A percentile compares a stretch with the other conserved stretches of the same genome.
Conservation (phyloP, 805 yeast genomes). For the Spathaspora passalidarum region DNA sequence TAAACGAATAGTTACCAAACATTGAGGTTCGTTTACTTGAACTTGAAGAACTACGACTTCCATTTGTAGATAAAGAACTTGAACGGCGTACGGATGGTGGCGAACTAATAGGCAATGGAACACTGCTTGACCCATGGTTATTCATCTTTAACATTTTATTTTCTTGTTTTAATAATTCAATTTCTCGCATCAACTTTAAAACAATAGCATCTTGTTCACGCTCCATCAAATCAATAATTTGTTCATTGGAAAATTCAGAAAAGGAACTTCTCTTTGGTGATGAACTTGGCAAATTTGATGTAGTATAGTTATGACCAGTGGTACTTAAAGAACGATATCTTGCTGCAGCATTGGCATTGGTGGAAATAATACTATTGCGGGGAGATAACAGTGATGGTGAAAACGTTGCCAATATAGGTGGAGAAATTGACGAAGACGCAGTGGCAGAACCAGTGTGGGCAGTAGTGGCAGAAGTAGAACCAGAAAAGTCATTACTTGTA, state of each 20-base stretch:
- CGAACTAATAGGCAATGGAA: background rate
- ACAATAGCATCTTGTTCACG: constrained; percentile 77
- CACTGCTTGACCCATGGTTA: constrained; percentile 3
- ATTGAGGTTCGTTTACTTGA: constrained; percentile 4
- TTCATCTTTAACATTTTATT: constrained; percentile 23
- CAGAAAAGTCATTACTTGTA: background rate
- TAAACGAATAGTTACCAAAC: constrained; percentile 6
- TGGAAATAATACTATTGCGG: constrained; percentile 7
- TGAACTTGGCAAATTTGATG: background rate
- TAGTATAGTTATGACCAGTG: constrained; percentile 1
- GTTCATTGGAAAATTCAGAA: constrained; percentile 29
- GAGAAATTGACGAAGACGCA: background rate
- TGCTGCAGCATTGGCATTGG: background rate
- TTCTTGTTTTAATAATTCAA: constrained; percentile 51
- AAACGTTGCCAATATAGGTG: constrained; percentile 1
- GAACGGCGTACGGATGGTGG: constrained; percentile 5
- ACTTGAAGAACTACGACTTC: constrained; percentile 2
- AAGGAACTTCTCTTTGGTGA: constrained; percentile 4
- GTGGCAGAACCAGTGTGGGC: background rate
- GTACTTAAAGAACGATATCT: constrained; percentile 3
- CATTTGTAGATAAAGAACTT: constrained; percentile 2
- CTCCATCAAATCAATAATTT: constrained; percentile 60
- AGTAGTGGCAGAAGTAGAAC: background rate
- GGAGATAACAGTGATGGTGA: constrained; percentile 9
- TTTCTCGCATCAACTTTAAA: constrained; percentile 61